Percentiles rank a stretch among this genome's conserved stretches.
These are phyloP conservation scores for Russula vinacea DNA, from an alignment of 768 basidiomycete genomes.

Conservation along the genomic window DNA sequence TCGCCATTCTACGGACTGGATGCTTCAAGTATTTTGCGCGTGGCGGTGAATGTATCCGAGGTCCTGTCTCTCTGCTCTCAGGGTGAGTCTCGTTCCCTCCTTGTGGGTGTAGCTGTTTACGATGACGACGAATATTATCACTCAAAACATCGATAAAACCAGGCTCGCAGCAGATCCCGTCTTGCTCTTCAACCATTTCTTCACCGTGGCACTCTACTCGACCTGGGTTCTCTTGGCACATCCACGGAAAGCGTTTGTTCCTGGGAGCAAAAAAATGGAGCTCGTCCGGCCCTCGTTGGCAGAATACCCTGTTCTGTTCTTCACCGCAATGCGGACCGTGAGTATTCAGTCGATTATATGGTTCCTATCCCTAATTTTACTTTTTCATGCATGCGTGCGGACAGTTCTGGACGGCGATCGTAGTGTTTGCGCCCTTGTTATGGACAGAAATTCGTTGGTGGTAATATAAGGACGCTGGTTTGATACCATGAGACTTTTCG, in stretches of 20 bases:
- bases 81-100: slow-evolving; percentile 50
- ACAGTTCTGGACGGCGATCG: slow-evolving; percentile 85
- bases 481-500: not conserved
- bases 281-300: slow-evolving; percentile 46
- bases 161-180: slow-evolving; percentile 80
- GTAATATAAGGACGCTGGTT: slow-evolving; percentile 30
- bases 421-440: slow-evolving; percentile 85
- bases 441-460: slow-evolving; percentile 87
- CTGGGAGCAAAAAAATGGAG: slow-evolving; percentile 39
- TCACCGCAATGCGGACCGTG: slow-evolving; percentile 68
- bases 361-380: not conserved
- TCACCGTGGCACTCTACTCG: slow-evolving; percentile 91
- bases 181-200: slow-evolving; percentile 88
- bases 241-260: slow-evolving; percentile 41
- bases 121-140: not conserved
- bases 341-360: slow-evolving; percentile 17
- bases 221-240: slow-evolving; percentile 86
- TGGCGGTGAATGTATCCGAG: slow-evolving; percentile 84
- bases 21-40: slow-evolving; percentile 98
- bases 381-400: not conserved
- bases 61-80: slow-evolving; percentile 86
- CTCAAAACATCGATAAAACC: not conserved
- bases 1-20: slow-evolving; percentile 66
- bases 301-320: slow-evolving; percentile 65
- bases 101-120: not conserved